Base-by-base conservation (phyloP, 257 asterid genomes). In the Prunella vulgaris region DNA sequence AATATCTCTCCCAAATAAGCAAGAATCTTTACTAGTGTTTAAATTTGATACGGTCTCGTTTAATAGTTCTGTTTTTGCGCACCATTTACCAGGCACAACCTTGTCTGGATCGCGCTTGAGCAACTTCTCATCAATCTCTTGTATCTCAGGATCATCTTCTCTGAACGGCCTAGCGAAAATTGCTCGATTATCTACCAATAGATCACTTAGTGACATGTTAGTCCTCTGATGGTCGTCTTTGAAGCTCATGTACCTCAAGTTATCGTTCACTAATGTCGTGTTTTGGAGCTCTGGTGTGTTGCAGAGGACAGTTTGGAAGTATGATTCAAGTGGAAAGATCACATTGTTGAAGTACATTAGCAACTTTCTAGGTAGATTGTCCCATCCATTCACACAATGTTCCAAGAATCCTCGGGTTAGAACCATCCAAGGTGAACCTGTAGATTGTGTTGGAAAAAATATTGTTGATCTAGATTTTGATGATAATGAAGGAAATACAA, bases 251-350 rank as follows among this genome's bases (percentile, higher is more conserved):
- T 54, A 59, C 78, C 82, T 80, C 15, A 84, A 61, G 71, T 80
- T 67, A 20, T 49, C 46, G 74, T 83, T 84, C 40, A 83, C 40
- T 1, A 75, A 4, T 0, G 78, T 74, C 3, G 81, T 79, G 72
- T 79, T 84, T 40, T 73, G 79, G 49, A 81, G 79, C 70, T 78
- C 72, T 0, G 83, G 88, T 2, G 88, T 79, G 77, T 81, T 79
- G 86, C 93, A 84, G 0, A 87, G 64, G 64, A 84, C 59, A 0
- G 90, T 87, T 42, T 87, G 90, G 84, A 87, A 84, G 72, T 87
- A 84, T 10, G 83, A 81, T 10, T 79, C 76, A 0, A 83, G 83
- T 49, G 93, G 93, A 13, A 64, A 80, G 18, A 56, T 79, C 4
- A 66, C 78, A 18, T 87, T 87, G 88, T 70, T 77, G 17, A 81